Evolutionary conservation across 2,329 filamentous ascomycete genomes (phyloP).

Genomic region (Xylariaceae sp.): DNA sequence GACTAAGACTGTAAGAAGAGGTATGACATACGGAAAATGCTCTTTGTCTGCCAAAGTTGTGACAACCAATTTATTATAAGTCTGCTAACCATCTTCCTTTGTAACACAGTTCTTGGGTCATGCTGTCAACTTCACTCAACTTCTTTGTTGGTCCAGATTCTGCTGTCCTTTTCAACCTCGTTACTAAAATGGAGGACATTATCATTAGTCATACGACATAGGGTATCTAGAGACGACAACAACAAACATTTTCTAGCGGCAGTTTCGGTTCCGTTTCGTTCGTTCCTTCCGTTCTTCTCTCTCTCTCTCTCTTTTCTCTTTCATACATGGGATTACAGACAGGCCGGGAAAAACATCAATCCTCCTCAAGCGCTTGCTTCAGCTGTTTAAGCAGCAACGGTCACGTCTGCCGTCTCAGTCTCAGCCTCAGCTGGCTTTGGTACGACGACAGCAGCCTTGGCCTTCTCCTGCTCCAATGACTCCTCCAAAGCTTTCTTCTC

Average conservation of each 20-base stretch:
- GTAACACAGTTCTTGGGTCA: no score
- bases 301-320: conserved; percentile 1
- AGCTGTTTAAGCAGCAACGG: conserved; percentile 12
- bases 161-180: no score
- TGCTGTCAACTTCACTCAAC: no score
- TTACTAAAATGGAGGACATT: conserved; percentile 20
- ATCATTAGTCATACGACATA: conserved; percentile 25
- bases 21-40: no score
- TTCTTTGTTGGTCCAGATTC: no score
- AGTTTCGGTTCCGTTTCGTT: neutral
- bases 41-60: no score
- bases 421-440: conserved; percentile 1
- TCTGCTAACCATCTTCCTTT: no score
- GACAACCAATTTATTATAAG: no score
- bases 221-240: conserved; percentile 19
- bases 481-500: conserved; percentile 26
- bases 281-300: no score
- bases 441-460: no score
- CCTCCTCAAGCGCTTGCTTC: neutral
- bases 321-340: conserved; percentile 14
- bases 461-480: conserved; percentile 18
- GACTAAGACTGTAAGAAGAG: no score
- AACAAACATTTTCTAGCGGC: conserved; percentile 9
- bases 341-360: conserved; percentile 6
- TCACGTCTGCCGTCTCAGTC: conserved; percentile 11